These are phyloP conservation scores for Cornus florida DNA, from an alignment of 148 eudicot genomes.

Conservation along the genomic window DNA sequence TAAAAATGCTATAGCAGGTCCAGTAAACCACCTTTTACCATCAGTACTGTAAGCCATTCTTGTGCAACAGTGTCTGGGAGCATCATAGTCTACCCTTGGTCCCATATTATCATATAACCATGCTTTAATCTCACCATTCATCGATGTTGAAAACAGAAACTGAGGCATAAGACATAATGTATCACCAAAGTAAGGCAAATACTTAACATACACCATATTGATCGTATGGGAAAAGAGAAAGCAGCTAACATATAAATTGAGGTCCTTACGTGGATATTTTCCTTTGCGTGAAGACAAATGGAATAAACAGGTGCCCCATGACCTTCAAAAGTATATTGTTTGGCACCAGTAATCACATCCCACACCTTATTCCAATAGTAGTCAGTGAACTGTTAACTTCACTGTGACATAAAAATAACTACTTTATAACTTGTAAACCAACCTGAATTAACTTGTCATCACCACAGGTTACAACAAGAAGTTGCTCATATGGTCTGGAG, in stretches of 20 bases:
- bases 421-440: neutral
- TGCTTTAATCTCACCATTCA: constrained; percentile 56
- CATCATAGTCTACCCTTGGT: constrained; percentile 42
- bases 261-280: constrained; percentile 15
- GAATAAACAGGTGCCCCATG: constrained; percentile 33
- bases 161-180: constrained; percentile 9
- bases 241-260: neutral
- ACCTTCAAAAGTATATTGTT: constrained; percentile 26
- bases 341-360: constrained; percentile 29
- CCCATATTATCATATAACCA: constrained; percentile 54
- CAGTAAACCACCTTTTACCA: constrained; percentile 40
- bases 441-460: constrained; percentile 31
- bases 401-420: neutral
- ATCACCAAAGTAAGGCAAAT: neutral
- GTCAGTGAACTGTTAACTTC: neutral
- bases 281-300: constrained; percentile 23
- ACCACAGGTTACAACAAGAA: constrained; percentile 31
- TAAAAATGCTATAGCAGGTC: neutral
- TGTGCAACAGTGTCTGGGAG: constrained; percentile 48
- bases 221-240: neutral
- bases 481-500: constrained; percentile 19
- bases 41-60: constrained; percentile 55
- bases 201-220: neutral
- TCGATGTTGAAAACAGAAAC: constrained; percentile 49
- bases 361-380: constrained; percentile 11